Base-by-base conservation (phyloP, 192 early-diverging fungal species). In the Backusella westeae region DNA sequence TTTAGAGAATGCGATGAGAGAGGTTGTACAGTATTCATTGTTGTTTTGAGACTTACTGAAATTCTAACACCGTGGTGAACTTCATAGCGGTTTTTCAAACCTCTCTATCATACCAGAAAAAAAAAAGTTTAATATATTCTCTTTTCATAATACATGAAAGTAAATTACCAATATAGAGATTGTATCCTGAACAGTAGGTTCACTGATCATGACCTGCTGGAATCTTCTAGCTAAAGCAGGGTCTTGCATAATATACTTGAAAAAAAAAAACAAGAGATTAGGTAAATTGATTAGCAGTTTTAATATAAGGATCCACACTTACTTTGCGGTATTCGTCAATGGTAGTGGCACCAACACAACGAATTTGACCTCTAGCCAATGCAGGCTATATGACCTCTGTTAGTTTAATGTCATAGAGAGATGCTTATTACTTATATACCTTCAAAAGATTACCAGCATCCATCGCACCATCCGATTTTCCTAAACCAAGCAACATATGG, bases 31-130 rank as follows among this genome's bases (percentile, higher is more conserved):
- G 1, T 32, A 35, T 0, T 26, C 17, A n/a, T 1, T 49, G 46
- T 44, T 49, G 19, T 19, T n/a, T 49, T 19, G 46, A 12, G 17
- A 75, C 78, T 56, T 80, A 80, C 79, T 2, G 89, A 86, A 67
- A 95, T 93, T 70, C 90, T 88, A 2, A 95, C 92, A 75, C 92
- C 93, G 72, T 95, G 92, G 75, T 94, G 91, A 26, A 95, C 90
- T 76, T 95, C 93, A 80, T 93, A 95, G 17, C 89, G 87, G 44
- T 91, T 89, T 63, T 93, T 92, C 23, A 95, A 75, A 1, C 93
- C 93, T 35, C 92, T 88, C 74, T 75, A n/a, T 49, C 5, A 6
- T 49, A 49, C 19, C 46, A 14, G 5, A 63, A 29, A 29, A 4
- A 59, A 63, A 65, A 21, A 9, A 2, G 12, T 9, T 23, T 15